These are phyloP conservation scores for Sisymbrium altissimum DNA, from an alignment of 345 rosid species.

Conservation along the genomic window DNA sequence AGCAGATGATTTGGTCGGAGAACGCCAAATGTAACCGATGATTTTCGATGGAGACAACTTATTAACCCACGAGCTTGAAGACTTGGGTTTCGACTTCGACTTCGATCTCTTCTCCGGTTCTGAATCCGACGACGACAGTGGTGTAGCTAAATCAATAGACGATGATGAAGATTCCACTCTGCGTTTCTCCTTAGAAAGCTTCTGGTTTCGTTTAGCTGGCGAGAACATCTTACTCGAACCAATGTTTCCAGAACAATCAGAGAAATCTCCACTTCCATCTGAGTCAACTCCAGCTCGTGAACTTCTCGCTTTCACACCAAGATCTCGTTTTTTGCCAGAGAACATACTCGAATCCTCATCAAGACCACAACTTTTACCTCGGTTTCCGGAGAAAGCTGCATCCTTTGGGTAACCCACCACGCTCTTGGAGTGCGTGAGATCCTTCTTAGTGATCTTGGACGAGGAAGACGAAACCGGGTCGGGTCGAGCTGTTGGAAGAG, in stretches of 20 bases:
- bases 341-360: constrained; percentile 22
- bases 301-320: constrained; percentile 16
- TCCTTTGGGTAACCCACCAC: neutral
- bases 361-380: constrained; percentile 13
- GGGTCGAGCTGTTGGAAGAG: constrained; percentile 45
- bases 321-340: constrained; percentile 12
- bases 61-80: constrained; percentile 26
- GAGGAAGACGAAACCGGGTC: constrained; percentile 10
- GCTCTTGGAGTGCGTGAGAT: constrained; percentile 26
- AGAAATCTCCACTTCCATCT: constrained; percentile 28
- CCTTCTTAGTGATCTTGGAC: neutral
- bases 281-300: constrained; percentile 2
- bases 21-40: constrained; percentile 65
- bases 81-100: constrained; percentile 18
- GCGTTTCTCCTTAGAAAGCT: constrained; percentile 25
- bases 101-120: constrained; percentile 4
- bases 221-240: constrained; percentile 11
- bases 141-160: constrained; percentile 9
- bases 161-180: constrained; percentile 27
- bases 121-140: constrained; percentile 16
- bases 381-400: constrained; percentile 21
- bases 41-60: constrained; percentile 55
- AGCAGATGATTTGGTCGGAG: constrained; percentile 41
- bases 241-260: constrained; percentile 24
- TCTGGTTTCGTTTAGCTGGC: constrained; percentile 23